Base-by-base conservation (phyloP, 129 eudicot species). In the Silybum marianum region DNA sequence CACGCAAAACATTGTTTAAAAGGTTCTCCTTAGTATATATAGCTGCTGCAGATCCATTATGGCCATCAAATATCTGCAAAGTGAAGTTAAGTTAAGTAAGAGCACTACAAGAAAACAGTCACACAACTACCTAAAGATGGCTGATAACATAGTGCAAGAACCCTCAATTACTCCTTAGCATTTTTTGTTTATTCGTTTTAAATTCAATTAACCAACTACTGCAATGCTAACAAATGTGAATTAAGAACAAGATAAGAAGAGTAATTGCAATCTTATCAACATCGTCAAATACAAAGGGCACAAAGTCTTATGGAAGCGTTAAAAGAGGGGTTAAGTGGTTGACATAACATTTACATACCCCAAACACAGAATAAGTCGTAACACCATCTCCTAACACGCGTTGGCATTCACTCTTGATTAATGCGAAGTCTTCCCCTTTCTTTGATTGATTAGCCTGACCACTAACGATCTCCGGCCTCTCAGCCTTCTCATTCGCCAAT, bases 21-120 rank as follows among this genome's bases (percentile, higher is more conserved):
- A 95, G 97, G 72, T 95, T 93, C 88, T 95, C 99, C 78, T 95
- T 95, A 60, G 93, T 25, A 58, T 92, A 93, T 82, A 92, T 95
- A 48, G 99, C 98, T 14, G 99, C 99, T 73, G 95, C 92, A 71
- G 97, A 74, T 25, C 99, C 99, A 76, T 95, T 95, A 80, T 95
- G 99, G n/a, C 99, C 99, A 86, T 95, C 99, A 84, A 95, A 95
- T 71, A 95, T 86, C 99, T 93, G 87, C 84, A 94, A 77, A 85
- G 22, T 16, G 54, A 78, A 71, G 26, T 38, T 75, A 5, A 14
- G 54, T 26, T 28, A 19, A 28, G 22, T 28, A 19, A 28, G 22
- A 51, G 13, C 40, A 76, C 19, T 25, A 18, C 23, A 34, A 73
- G 71, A 38, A n/a, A 28, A 28, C 30, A 28, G 30, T 28, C 9